Evolutionary conservation across 805 yeast species (phyloP), one percentile per base, ranked within the genome.

Genomic region (Myxozyma nipponensis): DNA sequence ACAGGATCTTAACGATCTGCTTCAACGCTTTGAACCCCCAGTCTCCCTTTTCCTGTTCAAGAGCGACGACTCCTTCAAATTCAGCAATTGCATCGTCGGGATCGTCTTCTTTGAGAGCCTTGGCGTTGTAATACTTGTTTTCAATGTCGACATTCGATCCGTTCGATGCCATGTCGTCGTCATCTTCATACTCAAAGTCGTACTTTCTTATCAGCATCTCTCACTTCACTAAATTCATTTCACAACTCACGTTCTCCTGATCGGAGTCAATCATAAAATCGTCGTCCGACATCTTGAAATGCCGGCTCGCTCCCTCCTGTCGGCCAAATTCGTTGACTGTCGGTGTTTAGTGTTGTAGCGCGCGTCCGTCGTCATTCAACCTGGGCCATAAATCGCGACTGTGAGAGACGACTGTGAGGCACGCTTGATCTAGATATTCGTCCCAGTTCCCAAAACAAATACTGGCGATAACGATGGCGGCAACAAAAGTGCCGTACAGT

Each of bases 111-210:
- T 59, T 46, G 5, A 49, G 22, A 35, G 64, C 65, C 46, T 70
- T 70, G 32, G 72, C 72, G 43, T 63, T 68, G 58, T 71, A 70
- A 62, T 70, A 70, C 45, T 51, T 59, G 60, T 68, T 68, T 38
- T 70, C 69, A 34, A 56, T 50, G 39, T 62, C 60, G 32, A 52
- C 54, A 39, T 62, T 63, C 22, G 54, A 49, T 7, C 57, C 61
- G 41, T 62, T 65, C 18, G 62, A 64, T 22, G 49, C 65, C 32
- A 58, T 58, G 21, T 61, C 69, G 13, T 65, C 71, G 37, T 66
- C 72, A n/a, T n/a, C n/a, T n/a, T 70, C 72, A 42, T 66, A 65
- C 18, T 67, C 70, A 43, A 67, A 68, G 54, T 68, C 72, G 40
- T 66, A 67, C 66, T 64, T 22, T 21, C 41, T 51, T 3, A 39